These are phyloP conservation scores for Termitomyces sp. DNA, from an alignment of 768 basidiomycete species.

Conservation along the genomic window DNA sequence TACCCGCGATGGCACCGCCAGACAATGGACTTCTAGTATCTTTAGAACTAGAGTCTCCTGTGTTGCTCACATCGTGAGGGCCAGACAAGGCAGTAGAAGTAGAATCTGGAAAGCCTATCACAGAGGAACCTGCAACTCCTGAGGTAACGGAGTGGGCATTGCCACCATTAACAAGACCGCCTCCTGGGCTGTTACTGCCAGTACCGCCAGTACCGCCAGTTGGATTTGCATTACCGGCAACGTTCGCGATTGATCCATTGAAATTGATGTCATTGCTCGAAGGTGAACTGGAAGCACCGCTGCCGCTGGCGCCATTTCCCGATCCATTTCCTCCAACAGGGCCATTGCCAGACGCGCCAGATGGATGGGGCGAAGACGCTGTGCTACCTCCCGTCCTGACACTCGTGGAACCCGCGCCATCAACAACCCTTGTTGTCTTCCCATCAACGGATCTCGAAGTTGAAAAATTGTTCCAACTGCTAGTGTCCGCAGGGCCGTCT, in stretches of 20 bases:
- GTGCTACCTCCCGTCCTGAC: slow-evolving; percentile 3
- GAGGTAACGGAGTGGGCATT: neutral
- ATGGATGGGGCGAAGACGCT: slow-evolving; percentile 1
- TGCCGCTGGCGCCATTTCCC: neutral
- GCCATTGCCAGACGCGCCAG: neutral
- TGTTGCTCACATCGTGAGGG: slow-evolving; percentile 6
- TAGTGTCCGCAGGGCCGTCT: too few relatives aligned
- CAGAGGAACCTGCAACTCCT: slow-evolving; percentile 1
- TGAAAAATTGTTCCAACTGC: neutral
- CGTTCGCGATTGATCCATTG: slow-evolving; percentile 2
- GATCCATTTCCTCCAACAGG: neutral
- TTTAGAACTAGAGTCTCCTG: neutral
- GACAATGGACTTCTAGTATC: slow-evolving; percentile 24
- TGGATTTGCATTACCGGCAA: neutral
- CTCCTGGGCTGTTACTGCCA: slow-evolving; percentile 3
- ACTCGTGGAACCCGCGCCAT: slow-evolving; percentile 1
- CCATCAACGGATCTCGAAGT: neutral
- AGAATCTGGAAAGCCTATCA: neutral
- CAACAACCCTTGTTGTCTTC: neutral
- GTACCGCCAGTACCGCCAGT: neutral
- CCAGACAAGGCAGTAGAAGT: slow-evolving; percentile 11
- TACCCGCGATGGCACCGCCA: slow-evolving; percentile 42
- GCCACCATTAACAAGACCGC: neutral
- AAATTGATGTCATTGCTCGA: neutral
- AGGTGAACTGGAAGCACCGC: neutral